These are phyloP conservation scores for Cyclotella sp. DNA, from an alignment of 108 stramenopile genomes.

Conservation along the genomic window DNA sequence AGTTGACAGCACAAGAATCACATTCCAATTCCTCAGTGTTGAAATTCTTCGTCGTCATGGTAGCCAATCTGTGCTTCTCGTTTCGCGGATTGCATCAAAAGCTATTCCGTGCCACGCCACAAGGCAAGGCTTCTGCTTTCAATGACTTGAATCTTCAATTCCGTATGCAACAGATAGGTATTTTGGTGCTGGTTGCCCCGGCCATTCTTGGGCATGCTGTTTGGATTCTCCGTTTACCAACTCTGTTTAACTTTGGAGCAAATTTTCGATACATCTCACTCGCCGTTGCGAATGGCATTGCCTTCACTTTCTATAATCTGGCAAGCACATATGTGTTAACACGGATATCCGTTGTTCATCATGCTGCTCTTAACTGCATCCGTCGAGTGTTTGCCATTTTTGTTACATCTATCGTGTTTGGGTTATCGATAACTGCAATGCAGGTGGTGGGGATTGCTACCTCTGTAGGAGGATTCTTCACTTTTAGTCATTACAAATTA, in stretches of 20 bases:
- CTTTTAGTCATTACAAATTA: constrained; percentile 57
- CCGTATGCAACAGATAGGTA: constrained; percentile 85
- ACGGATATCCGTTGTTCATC: constrained; percentile 80
- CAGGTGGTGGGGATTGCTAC: constrained; percentile 63
- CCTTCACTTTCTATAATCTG: constrained; percentile 81
- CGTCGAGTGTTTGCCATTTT: constrained; percentile 84
- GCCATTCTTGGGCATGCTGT: constrained; percentile 43
- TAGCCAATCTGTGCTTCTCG: constrained; percentile 83
- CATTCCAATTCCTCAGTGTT: constrained; percentile 35
- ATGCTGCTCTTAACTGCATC: constrained; percentile 86
- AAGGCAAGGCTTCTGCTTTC: constrained; percentile 46
- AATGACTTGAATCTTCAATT: constrained; percentile 83
- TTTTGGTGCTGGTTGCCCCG: constrained; percentile 41
- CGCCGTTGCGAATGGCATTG: constrained; percentile 70
- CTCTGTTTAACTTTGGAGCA: background rate
- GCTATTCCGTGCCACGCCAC: constrained; percentile 66
- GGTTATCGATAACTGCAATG: constrained; percentile 55
- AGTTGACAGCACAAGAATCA: background rate
- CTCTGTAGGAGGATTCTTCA: constrained; percentile 65
- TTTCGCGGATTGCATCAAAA: constrained; percentile 89
- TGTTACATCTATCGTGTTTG: constrained; percentile 75
- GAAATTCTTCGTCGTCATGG: constrained; percentile 65
- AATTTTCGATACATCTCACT: constrained; percentile 35
- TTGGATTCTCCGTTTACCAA: constrained; percentile 3
- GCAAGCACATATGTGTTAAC: constrained; percentile 73